These are phyloP conservation scores for Sonneratia caseolaris DNA, from an alignment of 345 rosid genomes.

Conservation along the genomic window DNA sequence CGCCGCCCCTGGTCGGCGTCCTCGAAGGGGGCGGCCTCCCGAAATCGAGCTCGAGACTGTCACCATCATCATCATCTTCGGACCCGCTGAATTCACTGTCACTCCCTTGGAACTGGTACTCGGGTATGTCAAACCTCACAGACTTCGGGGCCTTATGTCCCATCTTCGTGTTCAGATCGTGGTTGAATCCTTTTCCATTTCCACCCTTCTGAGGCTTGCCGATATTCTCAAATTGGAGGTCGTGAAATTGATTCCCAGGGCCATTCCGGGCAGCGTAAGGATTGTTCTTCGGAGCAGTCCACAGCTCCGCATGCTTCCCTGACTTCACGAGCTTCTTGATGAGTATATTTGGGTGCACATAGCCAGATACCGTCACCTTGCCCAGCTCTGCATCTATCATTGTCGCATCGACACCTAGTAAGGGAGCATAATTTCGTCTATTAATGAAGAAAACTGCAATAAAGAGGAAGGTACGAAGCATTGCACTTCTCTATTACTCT, in stretches of 20 bases:
- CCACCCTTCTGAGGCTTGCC: conserved; percentile 34
- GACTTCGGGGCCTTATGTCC: conserved; percentile 46
- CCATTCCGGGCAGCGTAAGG: conserved; percentile 20
- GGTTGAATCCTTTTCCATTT: conserved; percentile 28
- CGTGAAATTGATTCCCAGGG: conserved; percentile 40
- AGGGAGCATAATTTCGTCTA: background rate
- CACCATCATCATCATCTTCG: conserved; percentile 15
- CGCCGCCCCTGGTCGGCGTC: conserved; percentile 26
- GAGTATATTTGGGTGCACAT: conserved; percentile 60
- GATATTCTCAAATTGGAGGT: conserved; percentile 30
- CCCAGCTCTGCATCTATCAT: conserved; percentile 76
- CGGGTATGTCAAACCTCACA: conserved; percentile 45
- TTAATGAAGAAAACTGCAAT: background rate
- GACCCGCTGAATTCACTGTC: conserved; percentile 45
- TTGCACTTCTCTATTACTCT: too few species aligned
- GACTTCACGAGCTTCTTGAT: conserved; percentile 71
- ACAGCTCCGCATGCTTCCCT: conserved; percentile 83
- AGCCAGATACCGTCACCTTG: conserved; percentile 71
- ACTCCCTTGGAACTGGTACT: conserved; percentile 32
- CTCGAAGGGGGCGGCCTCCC: conserved; percentile 6
- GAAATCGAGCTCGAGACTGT: conserved; percentile 30
- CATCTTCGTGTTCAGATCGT: conserved; percentile 17
- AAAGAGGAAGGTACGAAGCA: background rate
- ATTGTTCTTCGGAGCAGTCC: conserved; percentile 51
- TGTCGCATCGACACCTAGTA: conserved; percentile 58